phyloP scores from a whole-genome alignment of 306 rosid species.

The Leucaena leucocephala region DNA sequence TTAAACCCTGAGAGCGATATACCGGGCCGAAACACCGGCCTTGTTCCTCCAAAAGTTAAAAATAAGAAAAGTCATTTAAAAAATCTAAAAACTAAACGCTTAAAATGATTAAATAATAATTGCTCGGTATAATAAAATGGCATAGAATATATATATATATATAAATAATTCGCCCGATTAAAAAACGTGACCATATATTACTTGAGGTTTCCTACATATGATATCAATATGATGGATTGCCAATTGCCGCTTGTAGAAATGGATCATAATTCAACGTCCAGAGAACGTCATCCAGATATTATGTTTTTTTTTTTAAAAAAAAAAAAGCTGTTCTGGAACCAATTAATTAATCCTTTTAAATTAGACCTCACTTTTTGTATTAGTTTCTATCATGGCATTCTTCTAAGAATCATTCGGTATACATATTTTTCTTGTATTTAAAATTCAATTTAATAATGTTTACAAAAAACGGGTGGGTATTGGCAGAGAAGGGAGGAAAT shows the following conservation, averaged over 20 bases:
- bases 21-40: slow-evolving; percentile 18
- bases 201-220: too few relatives aligned
- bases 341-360: not conserved
- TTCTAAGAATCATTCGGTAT: not conserved
- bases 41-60: not conserved
- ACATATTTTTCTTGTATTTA: not conserved
- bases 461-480: not conserved
- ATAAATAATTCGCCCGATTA: too few relatives aligned
- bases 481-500: too few relatives aligned
- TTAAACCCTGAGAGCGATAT: slow-evolving; percentile 70
- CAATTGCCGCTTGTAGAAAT: not conserved
- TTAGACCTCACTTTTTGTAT: not conserved
- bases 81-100: too few relatives aligned
- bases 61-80: not conserved
- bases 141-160: too few relatives aligned
- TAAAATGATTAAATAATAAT: too few relatives aligned
- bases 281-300: not conserved
- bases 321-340: not conserved
- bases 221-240: too few relatives aligned
- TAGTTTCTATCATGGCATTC: not conserved
- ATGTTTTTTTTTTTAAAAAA: too few relatives aligned
- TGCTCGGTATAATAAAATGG: too few relatives aligned
- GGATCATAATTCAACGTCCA: not conserved
- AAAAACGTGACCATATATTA: too few relatives aligned
- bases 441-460: not conserved